phyloP scores from a whole-genome alignment of 2,329 filamentous ascomycete genomes.

The Colletotrichum tabaci region DNA sequence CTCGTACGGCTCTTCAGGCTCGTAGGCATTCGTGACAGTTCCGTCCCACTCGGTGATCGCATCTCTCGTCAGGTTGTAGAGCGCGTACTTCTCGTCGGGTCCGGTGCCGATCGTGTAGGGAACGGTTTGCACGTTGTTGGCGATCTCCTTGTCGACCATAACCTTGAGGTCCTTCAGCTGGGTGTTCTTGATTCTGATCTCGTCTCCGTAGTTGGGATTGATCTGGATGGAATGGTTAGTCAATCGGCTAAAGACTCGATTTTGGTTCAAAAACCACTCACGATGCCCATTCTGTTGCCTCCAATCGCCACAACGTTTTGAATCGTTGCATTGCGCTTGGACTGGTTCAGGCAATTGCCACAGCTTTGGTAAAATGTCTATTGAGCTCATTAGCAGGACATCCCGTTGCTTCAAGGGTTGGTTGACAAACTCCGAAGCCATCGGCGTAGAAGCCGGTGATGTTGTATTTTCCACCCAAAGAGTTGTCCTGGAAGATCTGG shows the following conservation, averaged over 20 bases:
- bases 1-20: slow-evolving; percentile 61
- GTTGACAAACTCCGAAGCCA: slow-evolving; percentile 43
- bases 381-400: neutral
- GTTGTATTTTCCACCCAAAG: slow-evolving; percentile 50
- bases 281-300: slow-evolving; percentile 45
- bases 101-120: slow-evolving; percentile 47
- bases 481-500: slow-evolving; percentile 51
- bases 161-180: slow-evolving; percentile 47
- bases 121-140: slow-evolving; percentile 49
- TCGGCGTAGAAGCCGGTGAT: slow-evolving; percentile 51
- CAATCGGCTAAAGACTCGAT: neutral
- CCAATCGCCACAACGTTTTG: slow-evolving; percentile 49
- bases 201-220: slow-evolving; percentile 50
- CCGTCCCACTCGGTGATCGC: slow-evolving; percentile 48
- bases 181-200: slow-evolving; percentile 49
- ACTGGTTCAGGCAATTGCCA: slow-evolving; percentile 50
- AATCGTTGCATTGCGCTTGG: slow-evolving; percentile 46
- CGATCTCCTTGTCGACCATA: slow-evolving; percentile 49
- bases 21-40: slow-evolving; percentile 43
- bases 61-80: slow-evolving; percentile 49
- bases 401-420: no score
- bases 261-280: slow-evolving; percentile 29
- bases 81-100: slow-evolving; percentile 49
- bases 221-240: slow-evolving; percentile 43
- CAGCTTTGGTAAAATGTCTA: slow-evolving; percentile 49